Percentiles rank a stretch among this genome's conserved stretches.
These are phyloP conservation scores for Oenanthe sinensis DNA, from an alignment of 129 eudicot genomes.

Conservation along the genomic window DNA sequence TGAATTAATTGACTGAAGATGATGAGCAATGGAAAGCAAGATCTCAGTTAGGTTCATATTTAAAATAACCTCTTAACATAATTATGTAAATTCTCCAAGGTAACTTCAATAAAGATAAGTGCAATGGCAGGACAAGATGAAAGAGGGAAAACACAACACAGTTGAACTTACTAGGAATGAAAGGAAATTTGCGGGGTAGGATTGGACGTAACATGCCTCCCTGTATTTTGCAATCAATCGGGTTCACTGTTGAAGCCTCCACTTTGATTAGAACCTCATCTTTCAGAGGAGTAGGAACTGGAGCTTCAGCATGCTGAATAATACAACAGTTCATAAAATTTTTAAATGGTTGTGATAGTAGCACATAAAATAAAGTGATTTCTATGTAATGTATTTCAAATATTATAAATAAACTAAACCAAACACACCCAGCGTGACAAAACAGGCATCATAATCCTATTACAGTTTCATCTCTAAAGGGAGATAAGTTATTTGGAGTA, in stretches of 20 bases:
- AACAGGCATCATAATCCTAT: background rate
- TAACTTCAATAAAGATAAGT: background rate
- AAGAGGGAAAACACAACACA: background rate
- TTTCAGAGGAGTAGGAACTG: constrained; percentile 47
- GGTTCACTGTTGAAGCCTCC: constrained; percentile 64
- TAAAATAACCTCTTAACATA: background rate
- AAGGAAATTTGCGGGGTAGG: constrained; percentile 47
- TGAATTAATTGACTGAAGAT: too few species aligned
- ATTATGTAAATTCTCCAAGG: background rate
- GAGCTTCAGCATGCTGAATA: constrained; percentile 56
- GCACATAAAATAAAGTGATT: background rate
- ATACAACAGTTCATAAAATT: background rate
- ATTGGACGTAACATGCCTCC: constrained; percentile 47
- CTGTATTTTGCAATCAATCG: constrained; percentile 55
- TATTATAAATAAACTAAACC: background rate
- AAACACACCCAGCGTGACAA: background rate
- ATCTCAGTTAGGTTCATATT: background rate
- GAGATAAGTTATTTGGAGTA: background rate
- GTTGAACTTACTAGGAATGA: constrained; percentile 35
- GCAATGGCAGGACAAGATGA: background rate
- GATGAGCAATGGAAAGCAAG: background rate
- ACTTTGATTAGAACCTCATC: constrained; percentile 49
- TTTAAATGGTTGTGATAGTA: background rate
- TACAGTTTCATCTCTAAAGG: background rate
- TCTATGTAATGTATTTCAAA: background rate